Base-by-base conservation (phyloP, 2,329 filamentous ascomycete genomes). In the Diplodia sapinea region DNA sequence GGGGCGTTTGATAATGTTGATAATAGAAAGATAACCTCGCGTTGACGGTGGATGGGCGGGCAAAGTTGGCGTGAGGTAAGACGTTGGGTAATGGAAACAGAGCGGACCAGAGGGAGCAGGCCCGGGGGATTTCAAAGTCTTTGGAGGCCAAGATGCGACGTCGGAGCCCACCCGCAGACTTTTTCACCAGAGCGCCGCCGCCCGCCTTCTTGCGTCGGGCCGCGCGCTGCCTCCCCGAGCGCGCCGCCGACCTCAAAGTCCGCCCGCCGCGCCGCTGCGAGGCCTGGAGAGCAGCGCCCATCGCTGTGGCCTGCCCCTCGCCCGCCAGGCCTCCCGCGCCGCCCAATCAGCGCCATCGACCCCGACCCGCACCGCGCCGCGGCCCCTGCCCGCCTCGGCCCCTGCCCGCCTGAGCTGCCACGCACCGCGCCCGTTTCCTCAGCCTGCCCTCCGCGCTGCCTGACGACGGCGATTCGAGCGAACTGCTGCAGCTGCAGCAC, bases 71-170 rank as follows among this genome's bases (percentile, higher is more conserved):
- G 79, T 81, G 80, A 81, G 79, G 80, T 82, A 82, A 82, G 76
- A 75, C 76, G 75, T 81, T 82, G 78, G 78, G 76, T 82, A 82
- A 82, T 81, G 79, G 73, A 80, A 82, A 81, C 74, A 57, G 64
- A 55, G 63, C 63, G 57, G 57, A 62, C 57, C 63, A 50, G 31
- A 59, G 40, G 26, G 54, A 20, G 51, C 54, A 55, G 55, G 66
- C 72, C 74, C 72, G 73, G 66, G 75, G 73, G 73, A 75, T 62
- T 61, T 56, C 52, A 51, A 50, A 63, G 38, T 38, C 43, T 29
- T 26, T 54, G 36, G 57, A 59, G 51, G 66, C 66, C 56, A 62
- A 55, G 66, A 40, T 51, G 56, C 66, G 66, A 52, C 56, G 51
- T 67, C 66, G 66, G 66, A 67, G 59, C 59, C 59, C 50, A 31